Evolutionary conservation across 176 grass and related monocot species (phyloP).

Genomic region (Eragrostis curvula): DNA sequence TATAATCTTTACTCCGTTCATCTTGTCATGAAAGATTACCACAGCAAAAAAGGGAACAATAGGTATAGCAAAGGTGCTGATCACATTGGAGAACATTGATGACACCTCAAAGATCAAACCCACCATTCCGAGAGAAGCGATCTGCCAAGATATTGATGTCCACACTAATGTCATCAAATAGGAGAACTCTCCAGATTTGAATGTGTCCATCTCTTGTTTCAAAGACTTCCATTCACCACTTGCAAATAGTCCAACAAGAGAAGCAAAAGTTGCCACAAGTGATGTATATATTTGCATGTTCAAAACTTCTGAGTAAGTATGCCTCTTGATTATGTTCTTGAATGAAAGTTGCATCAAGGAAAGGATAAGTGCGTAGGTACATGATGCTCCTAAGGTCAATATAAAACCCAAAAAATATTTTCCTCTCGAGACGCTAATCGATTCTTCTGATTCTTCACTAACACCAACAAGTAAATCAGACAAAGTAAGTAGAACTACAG

Average conservation of each 20-base stretch:
- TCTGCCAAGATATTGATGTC: conserved; percentile 72
- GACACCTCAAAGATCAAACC: conserved; percentile 82
- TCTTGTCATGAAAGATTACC: conserved; percentile 68
- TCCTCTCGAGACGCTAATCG: conserved; percentile 10
- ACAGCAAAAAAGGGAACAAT: conserved; percentile 68
- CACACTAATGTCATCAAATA: conserved; percentile 81
- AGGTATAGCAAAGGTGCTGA: conserved; percentile 67
- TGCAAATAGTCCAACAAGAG: conserved; percentile 56
- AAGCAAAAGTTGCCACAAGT: conserved; percentile 51
- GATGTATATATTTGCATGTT: conserved; percentile 76
- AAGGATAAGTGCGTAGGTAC: conserved; percentile 74
- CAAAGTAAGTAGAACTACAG: conserved; percentile 70
- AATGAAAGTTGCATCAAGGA: conserved; percentile 83
- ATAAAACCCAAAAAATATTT: conserved; percentile 65
- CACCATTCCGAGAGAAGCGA: conserved; percentile 65
- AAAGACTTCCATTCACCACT: conserved; percentile 77
- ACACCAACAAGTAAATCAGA: conserved; percentile 64
- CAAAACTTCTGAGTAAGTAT: conserved; percentile 57
- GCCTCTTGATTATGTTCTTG: conserved; percentile 66
- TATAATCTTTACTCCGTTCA: conserved; percentile 72
- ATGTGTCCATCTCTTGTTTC: conserved; percentile 67
- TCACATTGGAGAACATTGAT: conserved; percentile 79
- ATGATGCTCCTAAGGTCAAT: conserved; percentile 72
- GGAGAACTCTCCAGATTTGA: conserved; percentile 65
- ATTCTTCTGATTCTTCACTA: conserved; percentile 41